Evolutionary conservation across 495 filamentous ascomycete species (phyloP), one percentile per base, ranked within the genome.

Genomic region (Hamigera avellanea): DNA sequence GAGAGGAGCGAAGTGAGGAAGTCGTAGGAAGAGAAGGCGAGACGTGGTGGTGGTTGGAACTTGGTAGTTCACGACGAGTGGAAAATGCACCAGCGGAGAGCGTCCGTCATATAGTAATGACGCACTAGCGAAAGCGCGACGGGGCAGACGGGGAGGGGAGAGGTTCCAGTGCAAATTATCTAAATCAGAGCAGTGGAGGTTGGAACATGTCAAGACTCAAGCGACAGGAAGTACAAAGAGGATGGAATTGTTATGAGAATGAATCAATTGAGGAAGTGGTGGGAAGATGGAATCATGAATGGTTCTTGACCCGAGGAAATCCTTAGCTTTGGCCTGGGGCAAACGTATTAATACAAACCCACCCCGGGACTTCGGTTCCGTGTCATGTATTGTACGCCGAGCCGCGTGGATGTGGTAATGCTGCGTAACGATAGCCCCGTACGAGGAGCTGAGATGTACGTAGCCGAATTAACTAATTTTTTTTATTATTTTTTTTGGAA

Each of bases 361-460:
- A 40, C 42, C 33, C 40, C 48, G 43, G 50, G 45, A 52, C 18
- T 32, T 19, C 39, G 47, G 46, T 54, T 57, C 50, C 44, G 51
- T 35, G 21, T 23, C 44, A 48, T 35, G 21, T 23, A 23, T 23
- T 5, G 21, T 23, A 23, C 21, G 9, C n/a, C n/a, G n/a, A n/a
- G n/a, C n/a, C n/a, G n/a, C n/a, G n/a, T n/a, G n/a, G n/a, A n/a
- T n/a, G n/a, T n/a, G 38, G 21, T 26, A 39, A 37, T 33, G 17
- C 26, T 33, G 36, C 33, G 46, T 42, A 39, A 26, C 25, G 25
- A 26, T 26, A 7, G 12, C n/a, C n/a, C n/a, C n/a, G n/a, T n/a
- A n/a, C n/a, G n/a, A n/a, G n/a, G n/a, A n/a, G n/a, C n/a, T n/a
- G n/a, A n/a, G n/a, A n/a, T n/a, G n/a, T n/a, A n/a, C n/a, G n/a